phyloP scores from a whole-genome alignment of 768 basidiomycete species.

The Gloeopeniophorella convolvens region DNA sequence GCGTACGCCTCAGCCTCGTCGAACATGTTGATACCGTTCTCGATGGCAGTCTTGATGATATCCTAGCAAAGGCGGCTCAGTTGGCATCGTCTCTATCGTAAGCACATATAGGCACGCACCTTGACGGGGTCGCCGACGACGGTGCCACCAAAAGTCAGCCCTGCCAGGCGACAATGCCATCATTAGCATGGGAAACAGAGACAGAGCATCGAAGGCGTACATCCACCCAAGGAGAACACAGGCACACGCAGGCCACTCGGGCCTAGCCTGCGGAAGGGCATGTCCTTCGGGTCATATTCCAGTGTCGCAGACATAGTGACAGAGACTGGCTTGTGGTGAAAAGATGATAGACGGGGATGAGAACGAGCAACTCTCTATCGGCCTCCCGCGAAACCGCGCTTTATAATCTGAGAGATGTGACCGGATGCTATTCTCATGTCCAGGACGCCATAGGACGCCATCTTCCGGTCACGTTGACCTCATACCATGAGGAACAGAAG shows the following conservation, averaged over 20 bases:
- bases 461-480: too few species aligned
- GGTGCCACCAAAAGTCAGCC: constrained; percentile 43
- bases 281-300: constrained; percentile 35
- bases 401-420: too few species aligned
- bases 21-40: constrained; percentile 46
- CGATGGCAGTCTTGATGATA: constrained; percentile 47
- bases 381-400: too few species aligned
- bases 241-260: constrained; percentile 43
- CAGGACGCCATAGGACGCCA: too few species aligned
- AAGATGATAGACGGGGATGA: too few species aligned
- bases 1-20: constrained; percentile 42
- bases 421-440: too few species aligned
- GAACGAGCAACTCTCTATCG: too few species aligned
- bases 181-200: neutral
- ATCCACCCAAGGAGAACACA: constrained; percentile 47
- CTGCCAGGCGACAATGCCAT: constrained; percentile 14
- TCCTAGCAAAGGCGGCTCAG: constrained; percentile 35
- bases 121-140: constrained; percentile 49
- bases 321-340: too few species aligned
- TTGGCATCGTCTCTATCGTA: too few species aligned
- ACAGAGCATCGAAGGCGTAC: constrained; percentile 23
- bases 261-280: constrained; percentile 39
- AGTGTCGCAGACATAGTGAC: constrained; percentile 18
- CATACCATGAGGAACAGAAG: too few species aligned
- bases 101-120: constrained; percentile 21